These are phyloP conservation scores for Daucus carota DNA, from an alignment of 129 eudicot genomes.

Conservation along the genomic window DNA sequence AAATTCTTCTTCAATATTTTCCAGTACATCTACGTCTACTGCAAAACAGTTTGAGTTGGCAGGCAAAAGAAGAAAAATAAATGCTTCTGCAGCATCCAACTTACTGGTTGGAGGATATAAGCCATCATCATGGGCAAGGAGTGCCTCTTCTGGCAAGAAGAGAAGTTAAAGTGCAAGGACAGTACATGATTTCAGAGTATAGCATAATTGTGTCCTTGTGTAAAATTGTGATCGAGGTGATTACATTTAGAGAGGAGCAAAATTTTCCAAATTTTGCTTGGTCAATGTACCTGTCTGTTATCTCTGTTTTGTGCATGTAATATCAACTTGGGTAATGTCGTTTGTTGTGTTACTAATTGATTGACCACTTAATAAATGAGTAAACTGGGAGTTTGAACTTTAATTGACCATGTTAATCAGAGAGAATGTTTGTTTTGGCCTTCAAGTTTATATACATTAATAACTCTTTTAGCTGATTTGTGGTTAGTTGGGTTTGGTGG, in stretches of 20 bases:
- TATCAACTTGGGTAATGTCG: not conserved
- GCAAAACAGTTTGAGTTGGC: conserved; percentile 54
- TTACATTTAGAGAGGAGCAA: not conserved
- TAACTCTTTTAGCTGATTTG: too few species aligned
- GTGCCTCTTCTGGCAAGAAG: conserved; percentile 22
- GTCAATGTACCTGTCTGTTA: not conserved
- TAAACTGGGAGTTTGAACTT: not conserved
- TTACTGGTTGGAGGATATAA: conserved; percentile 59
- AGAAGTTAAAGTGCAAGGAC: not conserved
- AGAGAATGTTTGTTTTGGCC: too few species aligned
- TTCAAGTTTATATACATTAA: too few species aligned
- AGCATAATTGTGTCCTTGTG: not conserved
- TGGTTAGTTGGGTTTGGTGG: too few species aligned
- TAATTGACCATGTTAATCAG: too few species aligned
- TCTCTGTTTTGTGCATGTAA: not conserved
- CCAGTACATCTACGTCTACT: conserved; percentile 24
- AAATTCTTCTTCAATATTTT: conserved; percentile 51
- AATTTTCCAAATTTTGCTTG: not conserved
- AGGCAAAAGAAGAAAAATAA: conserved; percentile 67
- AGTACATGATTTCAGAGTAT: not conserved
- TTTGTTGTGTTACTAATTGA: not conserved
- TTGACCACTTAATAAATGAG: not conserved
- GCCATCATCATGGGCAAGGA: conserved; percentile 64
- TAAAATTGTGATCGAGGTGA: not conserved
- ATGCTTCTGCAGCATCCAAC: conserved; percentile 62